phyloP scores from a whole-genome alignment of 768 basidiomycete genomes.

The Boletus edulis region DNA sequence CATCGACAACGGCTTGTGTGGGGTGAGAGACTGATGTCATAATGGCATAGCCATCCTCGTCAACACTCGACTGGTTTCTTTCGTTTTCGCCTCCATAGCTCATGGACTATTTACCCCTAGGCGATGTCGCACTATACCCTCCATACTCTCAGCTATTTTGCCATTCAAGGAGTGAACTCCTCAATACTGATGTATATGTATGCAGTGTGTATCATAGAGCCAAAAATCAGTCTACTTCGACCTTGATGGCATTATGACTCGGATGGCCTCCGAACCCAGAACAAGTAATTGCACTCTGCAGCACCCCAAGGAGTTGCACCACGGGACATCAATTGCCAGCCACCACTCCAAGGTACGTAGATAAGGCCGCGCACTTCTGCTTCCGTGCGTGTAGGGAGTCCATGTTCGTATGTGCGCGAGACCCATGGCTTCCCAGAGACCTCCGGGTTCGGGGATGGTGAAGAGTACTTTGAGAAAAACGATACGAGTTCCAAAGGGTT shows the following conservation, averaged over 20 bases:
- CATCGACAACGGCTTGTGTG: conserved; percentile 74
- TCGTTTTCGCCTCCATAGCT: not conserved
- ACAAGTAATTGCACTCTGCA: conserved; percentile 73
- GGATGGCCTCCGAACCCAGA: conserved; percentile 79
- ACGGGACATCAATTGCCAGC: conserved; percentile 69
- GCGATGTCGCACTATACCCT: not conserved
- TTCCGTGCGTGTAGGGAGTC: conserved; percentile 56
- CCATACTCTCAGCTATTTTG: not conserved
- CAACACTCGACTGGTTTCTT: not conserved
- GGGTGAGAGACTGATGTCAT: conserved; percentile 79
- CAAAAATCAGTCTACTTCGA: not conserved
- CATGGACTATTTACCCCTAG: not conserved
- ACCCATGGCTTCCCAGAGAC: conserved; percentile 53
- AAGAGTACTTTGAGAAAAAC: conserved; percentile 70
- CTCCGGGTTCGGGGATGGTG: conserved; percentile 11
- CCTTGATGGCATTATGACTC: conserved; percentile 2
- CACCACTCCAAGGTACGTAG: conserved; percentile 67
- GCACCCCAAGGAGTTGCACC: conserved; percentile 45
- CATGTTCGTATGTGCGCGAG: conserved; percentile 43
- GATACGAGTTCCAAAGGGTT: conserved; percentile 80
- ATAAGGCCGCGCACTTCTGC: conserved; percentile 80
- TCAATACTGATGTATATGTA: conserved; percentile 12
- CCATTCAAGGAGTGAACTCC: not conserved
- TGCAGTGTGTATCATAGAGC: conserved; percentile 15
- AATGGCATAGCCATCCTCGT: conserved; percentile 8